Percentiles rank a stretch among this genome's conserved stretches.
Conservation (phyloP, 179 eudicot genomes). For the Corrigiola litoralis region DNA sequence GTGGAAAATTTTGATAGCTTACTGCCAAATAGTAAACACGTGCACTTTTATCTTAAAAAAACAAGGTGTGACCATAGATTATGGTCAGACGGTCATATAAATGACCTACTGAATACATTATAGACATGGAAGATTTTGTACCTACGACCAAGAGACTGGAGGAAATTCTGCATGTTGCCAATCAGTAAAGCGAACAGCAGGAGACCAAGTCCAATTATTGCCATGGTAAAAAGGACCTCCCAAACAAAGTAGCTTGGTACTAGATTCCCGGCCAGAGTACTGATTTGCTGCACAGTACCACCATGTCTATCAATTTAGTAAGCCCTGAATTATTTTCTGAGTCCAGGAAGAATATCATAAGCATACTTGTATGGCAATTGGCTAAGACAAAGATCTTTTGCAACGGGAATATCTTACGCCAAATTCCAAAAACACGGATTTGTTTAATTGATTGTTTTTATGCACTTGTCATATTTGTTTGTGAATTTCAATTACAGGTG, state of each 20-base stretch:
- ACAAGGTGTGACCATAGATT: no score
- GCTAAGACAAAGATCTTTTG: background rate
- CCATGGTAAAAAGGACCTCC: slow-evolving; percentile 90
- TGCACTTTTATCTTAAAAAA: no score
- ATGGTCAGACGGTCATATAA: no score
- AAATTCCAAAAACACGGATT: background rate
- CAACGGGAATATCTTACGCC: background rate
- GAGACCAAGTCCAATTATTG: slow-evolving; percentile 72
- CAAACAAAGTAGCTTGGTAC: slow-evolving; percentile 69
- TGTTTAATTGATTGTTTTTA: no score
- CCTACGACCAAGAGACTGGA: slow-evolving; percentile 90
- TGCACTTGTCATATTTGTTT: no score
- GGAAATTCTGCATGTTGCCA: slow-evolving; percentile 92
- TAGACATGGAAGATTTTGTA: slow-evolving; percentile 12
- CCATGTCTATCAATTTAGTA: background rate
- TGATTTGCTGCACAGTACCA: slow-evolving; percentile 62
- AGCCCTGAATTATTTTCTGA: background rate
- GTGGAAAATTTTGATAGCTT: no score
- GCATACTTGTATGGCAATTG: background rate
- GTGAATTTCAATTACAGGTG: no score
- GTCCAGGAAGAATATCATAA: background rate
- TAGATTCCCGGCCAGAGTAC: slow-evolving; percentile 84
- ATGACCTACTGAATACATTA: background rate
- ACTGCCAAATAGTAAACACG: no score
- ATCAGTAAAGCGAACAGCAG: slow-evolving; percentile 81